Evolutionary conservation across 805 yeast species (phyloP).

Genomic region (Ogataea salicorniae): DNA sequence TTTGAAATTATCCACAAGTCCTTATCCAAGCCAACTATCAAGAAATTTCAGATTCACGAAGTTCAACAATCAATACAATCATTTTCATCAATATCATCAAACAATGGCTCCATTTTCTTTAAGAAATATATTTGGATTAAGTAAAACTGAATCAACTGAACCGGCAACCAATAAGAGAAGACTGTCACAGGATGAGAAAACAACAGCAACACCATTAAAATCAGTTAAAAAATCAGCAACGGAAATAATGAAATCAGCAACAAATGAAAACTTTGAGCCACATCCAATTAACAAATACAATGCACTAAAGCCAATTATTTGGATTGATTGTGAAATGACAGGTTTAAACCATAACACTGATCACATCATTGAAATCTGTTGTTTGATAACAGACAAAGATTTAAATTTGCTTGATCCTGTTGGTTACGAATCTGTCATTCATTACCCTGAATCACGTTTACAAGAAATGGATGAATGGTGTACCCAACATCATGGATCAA

Average conservation of each 20-base stretch:
- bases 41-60: no score
- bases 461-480: constrained; percentile 89
- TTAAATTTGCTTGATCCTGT: constrained; percentile 60
- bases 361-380: constrained; percentile 85
- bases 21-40: no score
- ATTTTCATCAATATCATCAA: background rate
- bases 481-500: constrained; percentile 64
- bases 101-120: constrained; percentile 5
- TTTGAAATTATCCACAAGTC: no score
- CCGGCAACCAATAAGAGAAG: constrained; percentile 3
- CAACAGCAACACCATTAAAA: background rate
- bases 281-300: constrained; percentile 11
- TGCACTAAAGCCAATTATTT: constrained; percentile 48
- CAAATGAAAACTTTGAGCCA: background rate
- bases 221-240: background rate
- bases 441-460: constrained; percentile 55
- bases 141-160: background rate
- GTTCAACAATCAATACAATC: background rate
- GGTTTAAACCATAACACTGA: constrained; percentile 82
- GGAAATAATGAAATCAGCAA: background rate
- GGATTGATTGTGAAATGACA: constrained; percentile 99
- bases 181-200: background rate
- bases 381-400: constrained; percentile 81
- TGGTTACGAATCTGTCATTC: constrained; percentile 81
- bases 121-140: constrained; percentile 1